phyloP scores from a whole-genome alignment of 169 alveolate genomes.

The Plasmodium cynomolgi region DNA sequence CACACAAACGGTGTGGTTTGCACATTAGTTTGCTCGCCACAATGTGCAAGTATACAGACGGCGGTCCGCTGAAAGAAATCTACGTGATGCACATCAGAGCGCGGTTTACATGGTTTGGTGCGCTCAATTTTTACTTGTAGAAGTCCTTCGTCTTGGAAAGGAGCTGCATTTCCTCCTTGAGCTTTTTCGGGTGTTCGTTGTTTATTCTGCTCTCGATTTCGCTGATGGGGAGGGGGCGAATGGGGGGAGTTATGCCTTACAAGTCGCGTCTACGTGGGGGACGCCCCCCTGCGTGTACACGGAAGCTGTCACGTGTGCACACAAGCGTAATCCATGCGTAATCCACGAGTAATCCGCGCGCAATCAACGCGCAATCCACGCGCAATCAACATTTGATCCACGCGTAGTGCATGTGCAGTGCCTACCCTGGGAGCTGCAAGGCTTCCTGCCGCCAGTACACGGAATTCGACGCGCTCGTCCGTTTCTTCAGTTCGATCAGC shows the following conservation, averaged over 20 bases:
- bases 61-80: neutral
- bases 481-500: slow-evolving; percentile 50
- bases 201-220: slow-evolving; percentile 55
- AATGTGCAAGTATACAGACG: neutral
- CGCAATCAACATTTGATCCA: neutral
- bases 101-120: neutral
- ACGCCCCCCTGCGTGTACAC: neutral
- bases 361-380: neutral
- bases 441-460: slow-evolving; percentile 53
- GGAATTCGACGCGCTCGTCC: slow-evolving; percentile 27
- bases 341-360: neutral
- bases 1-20: neutral
- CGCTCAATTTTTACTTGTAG: slow-evolving; percentile 49
- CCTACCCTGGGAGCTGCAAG: slow-evolving; percentile 61
- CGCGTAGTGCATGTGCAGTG: neutral
- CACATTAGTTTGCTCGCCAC: neutral
- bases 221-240: neutral
- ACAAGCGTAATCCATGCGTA: neutral
- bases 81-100: neutral
- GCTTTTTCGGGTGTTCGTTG: slow-evolving; percentile 56
- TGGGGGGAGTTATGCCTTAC: neutral
- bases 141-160: slow-evolving; percentile 67
- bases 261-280: neutral
- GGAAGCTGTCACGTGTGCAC: neutral
- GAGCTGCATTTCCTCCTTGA: slow-evolving; percentile 65